Percentiles rank a stretch among this genome's conserved stretches.
phyloP scores from a whole-genome alignment of 179 eudicot species.

The Amaranthus tricolor region DNA sequence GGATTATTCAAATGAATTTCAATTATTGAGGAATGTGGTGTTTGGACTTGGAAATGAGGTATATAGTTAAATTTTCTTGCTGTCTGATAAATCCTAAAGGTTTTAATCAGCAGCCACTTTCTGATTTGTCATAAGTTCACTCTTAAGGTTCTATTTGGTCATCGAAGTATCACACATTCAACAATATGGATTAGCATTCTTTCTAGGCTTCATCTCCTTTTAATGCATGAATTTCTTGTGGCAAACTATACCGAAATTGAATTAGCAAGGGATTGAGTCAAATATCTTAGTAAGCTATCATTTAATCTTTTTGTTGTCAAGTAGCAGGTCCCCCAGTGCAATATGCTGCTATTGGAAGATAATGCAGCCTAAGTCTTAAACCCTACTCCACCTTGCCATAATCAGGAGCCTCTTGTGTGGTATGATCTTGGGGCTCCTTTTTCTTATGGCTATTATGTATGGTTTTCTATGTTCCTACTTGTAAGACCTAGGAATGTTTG shows the following conservation, averaged over 20 bases:
- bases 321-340: neutral
- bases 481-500: neutral
- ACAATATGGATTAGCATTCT: conserved; percentile 1
- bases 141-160: neutral
- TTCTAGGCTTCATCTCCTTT: neutral
- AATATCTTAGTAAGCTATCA: neutral
- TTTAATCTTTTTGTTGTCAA: neutral
- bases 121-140: too few relatives aligned
- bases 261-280: neutral
- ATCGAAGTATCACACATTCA: neutral
- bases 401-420: neutral
- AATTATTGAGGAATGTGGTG: conserved; percentile 45
- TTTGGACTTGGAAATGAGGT: conserved; percentile 65
- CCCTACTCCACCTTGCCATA: neutral
- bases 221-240: neutral
- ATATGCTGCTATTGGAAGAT: neutral
- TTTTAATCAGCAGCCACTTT: neutral
- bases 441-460: neutral
- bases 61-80: conserved; percentile 10
- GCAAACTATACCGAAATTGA: neutral
- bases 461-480: neutral
- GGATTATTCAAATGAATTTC: conserved; percentile 57
- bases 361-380: neutral
- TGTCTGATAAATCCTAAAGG: too few relatives aligned
- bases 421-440: conserved; percentile 3